Percentiles rank a stretch among this genome's conserved stretches.
These are phyloP conservation scores for Saccharomycopsis selenospora DNA, from an alignment of 805 yeast species.

Conservation along the genomic window DNA sequence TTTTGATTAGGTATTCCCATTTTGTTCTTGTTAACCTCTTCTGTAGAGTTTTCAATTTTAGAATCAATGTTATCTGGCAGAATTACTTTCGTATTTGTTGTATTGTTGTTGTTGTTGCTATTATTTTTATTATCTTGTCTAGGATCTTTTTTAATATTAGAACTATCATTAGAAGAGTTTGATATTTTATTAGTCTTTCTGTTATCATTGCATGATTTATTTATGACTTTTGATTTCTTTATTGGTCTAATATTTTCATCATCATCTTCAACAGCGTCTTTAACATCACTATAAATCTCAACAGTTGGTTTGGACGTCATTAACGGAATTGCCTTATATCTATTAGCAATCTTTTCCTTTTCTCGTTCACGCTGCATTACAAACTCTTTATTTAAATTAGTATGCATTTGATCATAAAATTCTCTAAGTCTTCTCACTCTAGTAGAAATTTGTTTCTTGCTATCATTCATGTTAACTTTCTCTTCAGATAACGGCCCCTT, in stretches of 20 bases:
- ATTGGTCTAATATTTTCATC: conserved; percentile 13
- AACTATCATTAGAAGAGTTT: conserved; percentile 3
- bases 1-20: too few relatives aligned
- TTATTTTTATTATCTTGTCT: background rate
- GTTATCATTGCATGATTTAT: conserved; percentile 17
- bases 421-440: conserved; percentile 60
- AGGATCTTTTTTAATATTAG: conserved; percentile 9
- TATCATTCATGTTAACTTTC: conserved; percentile 10
- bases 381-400: conserved; percentile 75
- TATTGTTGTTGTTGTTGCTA: too few relatives aligned
- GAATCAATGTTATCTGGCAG: too few relatives aligned
- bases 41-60: background rate
- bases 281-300: conserved; percentile 79
- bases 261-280: conserved; percentile 70
- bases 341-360: conserved; percentile 50
- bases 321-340: conserved; percentile 63
- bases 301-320: conserved; percentile 79
- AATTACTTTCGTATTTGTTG: too few relatives aligned
- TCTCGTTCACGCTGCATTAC: conserved; percentile 81
- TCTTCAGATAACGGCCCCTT: background rate
- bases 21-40: background rate
- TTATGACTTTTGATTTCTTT: conserved; percentile 16
- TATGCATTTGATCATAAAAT: conserved; percentile 66
- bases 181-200: conserved; percentile 14
- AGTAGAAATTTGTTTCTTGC: conserved; percentile 20